Evolutionary conservation across 768 basidiomycete species (phyloP).

Genomic region (Rossbeevera mucosa): DNA sequence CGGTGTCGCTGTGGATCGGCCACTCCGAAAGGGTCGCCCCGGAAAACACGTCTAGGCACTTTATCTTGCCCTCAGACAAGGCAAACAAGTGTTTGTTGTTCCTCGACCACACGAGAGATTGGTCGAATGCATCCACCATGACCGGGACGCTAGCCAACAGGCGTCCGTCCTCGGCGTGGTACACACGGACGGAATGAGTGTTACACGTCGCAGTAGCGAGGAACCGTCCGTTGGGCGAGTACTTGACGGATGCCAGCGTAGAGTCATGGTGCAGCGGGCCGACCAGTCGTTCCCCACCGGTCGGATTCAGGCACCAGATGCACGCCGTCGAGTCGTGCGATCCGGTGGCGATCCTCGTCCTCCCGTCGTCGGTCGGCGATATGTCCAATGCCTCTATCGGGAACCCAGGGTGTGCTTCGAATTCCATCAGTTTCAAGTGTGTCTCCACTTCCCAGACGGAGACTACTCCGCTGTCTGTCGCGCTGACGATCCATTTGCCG

Average conservation of each 20-base stretch:
- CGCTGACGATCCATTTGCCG: slow-evolving; percentile 8
- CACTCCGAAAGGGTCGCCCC: slow-evolving; percentile 1
- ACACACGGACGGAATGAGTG: slow-evolving; percentile 1
- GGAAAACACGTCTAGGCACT: background rate
- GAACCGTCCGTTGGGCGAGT: slow-evolving; percentile 4
- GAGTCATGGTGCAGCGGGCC: background rate
- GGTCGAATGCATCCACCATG: background rate
- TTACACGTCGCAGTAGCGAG: slow-evolving; percentile 7
- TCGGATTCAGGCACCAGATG: background rate
- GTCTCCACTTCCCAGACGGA: slow-evolving; percentile 2
- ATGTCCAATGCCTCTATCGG: slow-evolving; percentile 3
- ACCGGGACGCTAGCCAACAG: background rate
- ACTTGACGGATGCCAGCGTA: slow-evolving; percentile 9
- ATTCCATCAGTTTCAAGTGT: background rate
- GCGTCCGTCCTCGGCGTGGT: background rate
- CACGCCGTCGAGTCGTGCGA: slow-evolving; percentile 6
- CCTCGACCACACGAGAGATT: slow-evolving; percentile 8
- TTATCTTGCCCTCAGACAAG: slow-evolving; percentile 1
- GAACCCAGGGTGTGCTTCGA: background rate
- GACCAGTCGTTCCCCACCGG: slow-evolving; percentile 1
- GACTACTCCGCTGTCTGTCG: background rate
- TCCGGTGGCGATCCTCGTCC: slow-evolving; percentile 4
- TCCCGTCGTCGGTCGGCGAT: slow-evolving; percentile 9
- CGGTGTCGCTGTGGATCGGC: background rate
- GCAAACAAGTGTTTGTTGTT: slow-evolving; percentile 4